Evolutionary conservation across 441 rosid genomes (phyloP), one percentile per base, ranked within the genome.

Genomic region (Populus hybrid): DNA sequence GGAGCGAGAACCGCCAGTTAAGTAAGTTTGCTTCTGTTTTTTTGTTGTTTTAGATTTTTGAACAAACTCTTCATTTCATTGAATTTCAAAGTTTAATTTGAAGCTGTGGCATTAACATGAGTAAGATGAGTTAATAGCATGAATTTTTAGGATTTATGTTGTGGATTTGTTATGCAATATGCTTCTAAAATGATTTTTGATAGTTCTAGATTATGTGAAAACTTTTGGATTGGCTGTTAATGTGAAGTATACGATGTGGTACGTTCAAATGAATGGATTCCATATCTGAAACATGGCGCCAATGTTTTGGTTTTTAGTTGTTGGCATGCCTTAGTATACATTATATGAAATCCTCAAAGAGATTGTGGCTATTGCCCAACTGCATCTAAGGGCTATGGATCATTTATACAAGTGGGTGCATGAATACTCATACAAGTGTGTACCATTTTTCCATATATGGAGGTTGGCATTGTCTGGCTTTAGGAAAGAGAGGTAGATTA

Each of bases 1-100:
- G 81, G 97, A 92, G 2, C 80, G 94, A 67, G 99, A 95, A 80
- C 89, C 98, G 2, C 94, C 94, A 14, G 94, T 91, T 46, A 95
- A 95, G 98, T 95, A 85, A 91, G 99, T 89, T 75, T 79, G 23
- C 59, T 78, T 79, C 57, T 76, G 32, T 46, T 46, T 14, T 46
- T 4, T 46, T 34, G 3, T 6, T 36, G 34, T 14, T 42, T 40
- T 59, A 30, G 63, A 12, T 9, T 35, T 19, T 3, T 38, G 6
- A 50, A 18, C 21, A 26, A 16, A 3, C 53, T 6, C 53, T 26
- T 28, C 9, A 14, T 65, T 65, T 23, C 1, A n/a, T 71, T 19
- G n/a, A 19, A 21, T 65, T 14, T 28, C 63, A 66, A 16, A 16
- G 9, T 50, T 35, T 67, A 16, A 11, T 16, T 78, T 36, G 40